Evolutionary conservation across 352 stramenopile genomes (phyloP), one percentile per base, ranked within the genome.

Genomic region (Pythium brachiatum): DNA sequence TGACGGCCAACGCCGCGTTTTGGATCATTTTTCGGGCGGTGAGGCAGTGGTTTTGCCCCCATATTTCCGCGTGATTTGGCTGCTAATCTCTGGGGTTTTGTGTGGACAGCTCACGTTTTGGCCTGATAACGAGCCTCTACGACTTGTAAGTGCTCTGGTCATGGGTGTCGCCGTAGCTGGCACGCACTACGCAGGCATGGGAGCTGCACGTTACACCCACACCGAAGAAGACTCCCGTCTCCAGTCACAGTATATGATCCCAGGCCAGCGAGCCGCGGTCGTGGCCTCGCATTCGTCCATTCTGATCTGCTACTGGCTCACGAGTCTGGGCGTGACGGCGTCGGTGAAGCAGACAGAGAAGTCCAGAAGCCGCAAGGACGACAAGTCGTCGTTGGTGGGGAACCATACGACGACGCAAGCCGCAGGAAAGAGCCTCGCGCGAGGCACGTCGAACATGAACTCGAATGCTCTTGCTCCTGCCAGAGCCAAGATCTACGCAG

Each of bases 1-100:
- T 83, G 46, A 78, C 80, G 7, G 81, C 81, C 0, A 89, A 70
- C 27, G 75, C 79, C 3, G 78, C 79, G 11, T 90, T 89, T 36
- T 90, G 77, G 81, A 90, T 89, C 59, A 54, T 89, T 15, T 89
- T 89, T 31, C 81, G 81, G 39, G 78, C 70, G 44, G 77, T 89
- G 70, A 39, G 29, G 38, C n/a, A 5, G 44, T 16, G 47, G 23
- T 21, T 29, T 29, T 12, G 16, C n/a, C 7, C 12, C 26, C 39
- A n/a, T 15, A 16, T 34, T 34, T 15, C 25, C 16, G 7, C 32
- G 25, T 13, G n/a, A n/a, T n/a, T n/a, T n/a, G n/a, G n/a, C n/a
- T n/a, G n/a, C n/a, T n/a, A n/a, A n/a, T n/a, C n/a, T n/a, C 21
- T 61, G n/a, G 15, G 60, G 2, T 5, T 5, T 44, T 8, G 11